Evolutionary conservation across 2,329 filamentous ascomycete genomes (phyloP).

Genomic region (Remersonia thermophila): DNA sequence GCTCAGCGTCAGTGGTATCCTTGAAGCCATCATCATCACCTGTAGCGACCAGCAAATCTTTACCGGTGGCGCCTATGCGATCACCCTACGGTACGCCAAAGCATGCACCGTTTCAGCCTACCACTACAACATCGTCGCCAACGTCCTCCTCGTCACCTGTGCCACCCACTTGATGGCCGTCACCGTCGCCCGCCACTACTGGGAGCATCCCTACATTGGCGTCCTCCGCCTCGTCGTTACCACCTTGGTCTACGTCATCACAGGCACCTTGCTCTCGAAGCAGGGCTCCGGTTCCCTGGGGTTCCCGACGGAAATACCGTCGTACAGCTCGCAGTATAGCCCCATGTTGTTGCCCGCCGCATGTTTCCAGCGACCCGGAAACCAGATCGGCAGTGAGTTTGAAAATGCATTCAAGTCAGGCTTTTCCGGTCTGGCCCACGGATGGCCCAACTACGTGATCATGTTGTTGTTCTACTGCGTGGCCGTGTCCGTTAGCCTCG

Average conservation of each 20-base stretch:
- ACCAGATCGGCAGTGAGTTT: slow-evolving; percentile 5
- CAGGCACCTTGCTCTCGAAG: slow-evolving; percentile 23
- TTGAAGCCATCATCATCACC: slow-evolving; percentile 22
- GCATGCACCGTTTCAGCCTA: slow-evolving; percentile 25
- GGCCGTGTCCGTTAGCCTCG: slow-evolving; percentile 11
- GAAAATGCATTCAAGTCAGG: slow-evolving; percentile 1
- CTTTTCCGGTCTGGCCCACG: slow-evolving; percentile 11
- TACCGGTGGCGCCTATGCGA: slow-evolving; percentile 25
- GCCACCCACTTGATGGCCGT: slow-evolving; percentile 26
- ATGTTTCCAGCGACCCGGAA: slow-evolving; percentile 20
- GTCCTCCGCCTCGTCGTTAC: slow-evolving; percentile 20
- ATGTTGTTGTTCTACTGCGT: slow-evolving; percentile 14
- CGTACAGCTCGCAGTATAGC: slow-evolving; percentile 8
- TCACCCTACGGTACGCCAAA: slow-evolving; percentile 23
- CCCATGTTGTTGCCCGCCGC: slow-evolving; percentile 21
- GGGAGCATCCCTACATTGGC: slow-evolving; percentile 21
- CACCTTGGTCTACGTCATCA: slow-evolving; percentile 21
- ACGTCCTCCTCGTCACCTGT: slow-evolving; percentile 25
- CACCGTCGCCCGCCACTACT: slow-evolving; percentile 24
- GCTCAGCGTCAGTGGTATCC: slow-evolving; percentile 19
- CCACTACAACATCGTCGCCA: slow-evolving; percentile 26
- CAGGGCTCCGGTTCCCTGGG: slow-evolving; percentile 15
- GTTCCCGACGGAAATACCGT: slow-evolving; percentile 21
- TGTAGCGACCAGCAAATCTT: slow-evolving; percentile 28
- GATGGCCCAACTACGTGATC: slow-evolving; percentile 14